These are phyloP conservation scores for Escovopsis weberi DNA, from an alignment of 2,329 filamentous ascomycete genomes.

Conservation along the genomic window DNA sequence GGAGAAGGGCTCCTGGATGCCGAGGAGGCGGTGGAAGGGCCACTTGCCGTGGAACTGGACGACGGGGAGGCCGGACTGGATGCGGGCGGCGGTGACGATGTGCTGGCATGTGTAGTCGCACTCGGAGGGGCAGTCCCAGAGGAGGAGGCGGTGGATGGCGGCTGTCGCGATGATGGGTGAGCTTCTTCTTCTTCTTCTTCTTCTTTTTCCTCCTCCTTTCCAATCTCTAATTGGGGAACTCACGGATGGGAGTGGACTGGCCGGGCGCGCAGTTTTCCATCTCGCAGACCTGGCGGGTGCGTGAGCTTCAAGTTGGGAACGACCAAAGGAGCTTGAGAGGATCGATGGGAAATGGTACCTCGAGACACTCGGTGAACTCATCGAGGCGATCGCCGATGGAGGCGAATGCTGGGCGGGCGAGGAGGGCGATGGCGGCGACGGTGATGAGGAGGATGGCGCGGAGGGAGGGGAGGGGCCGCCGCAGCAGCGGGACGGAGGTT, in stretches of 20 bases:
- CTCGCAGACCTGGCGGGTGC: constrained; percentile 53
- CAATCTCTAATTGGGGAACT: no score
- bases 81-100: constrained; percentile 62
- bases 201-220: neutral
- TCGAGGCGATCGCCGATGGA: constrained; percentile 74
- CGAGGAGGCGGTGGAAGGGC: constrained; percentile 83
- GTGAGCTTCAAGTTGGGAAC: no score
- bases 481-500: neutral
- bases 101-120: constrained; percentile 98
- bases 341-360: no score
- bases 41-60: constrained; percentile 98
- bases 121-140: constrained; percentile 87
- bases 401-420: constrained; percentile 39
- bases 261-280: constrained; percentile 62
- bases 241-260: constrained; percentile 51
- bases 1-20: constrained; percentile 88
- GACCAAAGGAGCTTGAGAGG: no score
- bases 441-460: constrained; percentile 20
- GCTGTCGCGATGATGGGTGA: constrained; percentile 34
- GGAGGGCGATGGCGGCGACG: constrained; percentile 18
- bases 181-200: no score
- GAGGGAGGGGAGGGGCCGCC: constrained; percentile 20
- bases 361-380: constrained; percentile 75
- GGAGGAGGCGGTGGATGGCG: constrained; percentile 66
- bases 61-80: constrained; percentile 50